Evolutionary conservation across 2,329 filamentous ascomycete species (phyloP).

Genomic region (Scedosporium dehoogii): DNA sequence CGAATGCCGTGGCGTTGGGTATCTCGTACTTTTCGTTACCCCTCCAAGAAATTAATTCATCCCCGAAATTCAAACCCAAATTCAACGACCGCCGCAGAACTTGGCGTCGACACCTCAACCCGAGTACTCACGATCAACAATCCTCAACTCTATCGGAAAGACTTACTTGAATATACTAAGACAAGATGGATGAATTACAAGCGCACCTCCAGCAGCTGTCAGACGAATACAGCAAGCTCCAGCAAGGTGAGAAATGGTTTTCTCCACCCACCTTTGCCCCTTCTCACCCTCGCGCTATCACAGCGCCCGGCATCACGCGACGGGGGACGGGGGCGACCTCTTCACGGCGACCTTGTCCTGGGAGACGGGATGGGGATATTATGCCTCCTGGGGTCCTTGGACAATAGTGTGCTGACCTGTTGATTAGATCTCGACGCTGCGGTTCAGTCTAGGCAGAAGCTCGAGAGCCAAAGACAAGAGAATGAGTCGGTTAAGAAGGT

Average conservation of each 20-base stretch:
- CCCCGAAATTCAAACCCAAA: not conserved
- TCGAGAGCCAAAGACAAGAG: conserved; percentile 90
- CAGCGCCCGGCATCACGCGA: not conserved
- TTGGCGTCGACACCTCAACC: not conserved
- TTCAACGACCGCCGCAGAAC: not conserved
- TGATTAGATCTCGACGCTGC: conserved; percentile 64
- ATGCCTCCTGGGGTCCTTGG: not conserved
- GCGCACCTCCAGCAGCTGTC: conserved; percentile 72
- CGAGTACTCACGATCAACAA: not conserved
- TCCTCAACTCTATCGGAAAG: too few relatives aligned
- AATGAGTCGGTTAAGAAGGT: conserved; percentile 82
- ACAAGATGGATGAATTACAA: conserved; percentile 61
- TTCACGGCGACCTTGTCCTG: too few relatives aligned
- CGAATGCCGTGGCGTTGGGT: not conserved
- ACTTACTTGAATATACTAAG: not conserved
- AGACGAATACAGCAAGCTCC: conserved; percentile 78
- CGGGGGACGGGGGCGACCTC: too few relatives aligned
- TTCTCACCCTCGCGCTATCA: not conserved
- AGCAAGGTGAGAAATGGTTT: conserved; percentile 53
- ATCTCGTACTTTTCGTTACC: not conserved
- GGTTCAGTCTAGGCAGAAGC: conserved; percentile 74
- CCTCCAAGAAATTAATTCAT: not conserved
- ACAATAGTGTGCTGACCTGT: conserved; percentile 4
- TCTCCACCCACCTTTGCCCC: not conserved
- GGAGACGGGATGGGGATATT: not conserved